These are phyloP conservation scores for Monosporascus sp. DNA, from an alignment of 2,329 filamentous ascomycete species.

Conservation along the genomic window DNA sequence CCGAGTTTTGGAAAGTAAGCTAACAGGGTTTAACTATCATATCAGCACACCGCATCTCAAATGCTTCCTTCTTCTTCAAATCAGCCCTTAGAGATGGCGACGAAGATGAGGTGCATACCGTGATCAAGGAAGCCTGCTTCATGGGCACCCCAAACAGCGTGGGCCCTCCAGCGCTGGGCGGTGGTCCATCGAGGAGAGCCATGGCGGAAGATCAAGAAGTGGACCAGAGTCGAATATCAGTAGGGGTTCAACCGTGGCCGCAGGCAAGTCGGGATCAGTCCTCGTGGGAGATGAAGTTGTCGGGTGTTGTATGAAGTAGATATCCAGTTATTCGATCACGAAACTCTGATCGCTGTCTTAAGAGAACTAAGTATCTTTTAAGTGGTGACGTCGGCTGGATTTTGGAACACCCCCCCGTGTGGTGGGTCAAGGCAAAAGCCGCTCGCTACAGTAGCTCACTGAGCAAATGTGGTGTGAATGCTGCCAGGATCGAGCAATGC, in stretches of 20 bases:
- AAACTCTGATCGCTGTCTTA: too few species aligned
- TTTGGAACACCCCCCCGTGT: not conserved
- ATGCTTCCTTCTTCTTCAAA: too few species aligned
- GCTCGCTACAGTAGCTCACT: too few species aligned
- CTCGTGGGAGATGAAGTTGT: too few species aligned
- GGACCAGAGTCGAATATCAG: not conserved
- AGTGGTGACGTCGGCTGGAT: not conserved
- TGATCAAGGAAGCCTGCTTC: slow-evolving; percentile 64
- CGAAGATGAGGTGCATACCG: slow-evolving; percentile 38
- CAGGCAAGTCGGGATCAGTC: too few species aligned
- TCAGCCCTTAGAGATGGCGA: slow-evolving; percentile 1
- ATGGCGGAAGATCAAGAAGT: slow-evolving; percentile 23
- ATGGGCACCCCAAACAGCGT: slow-evolving; percentile 55
- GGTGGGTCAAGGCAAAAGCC: too few species aligned
- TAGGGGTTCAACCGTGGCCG: too few species aligned
- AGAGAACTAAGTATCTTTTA: not conserved
- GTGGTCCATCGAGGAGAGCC: slow-evolving; percentile 36
- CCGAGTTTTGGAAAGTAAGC: slow-evolving; percentile 78
- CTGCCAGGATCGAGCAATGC: too few species aligned
- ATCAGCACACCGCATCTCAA: too few species aligned
- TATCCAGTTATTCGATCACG: too few species aligned
- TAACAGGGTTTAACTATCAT: slow-evolving; percentile 27
- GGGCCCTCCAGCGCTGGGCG: slow-evolving; percentile 34
- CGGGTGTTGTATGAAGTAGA: too few species aligned
- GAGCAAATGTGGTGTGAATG: too few species aligned